Evolutionary conservation across 2,329 filamentous ascomycete species (phyloP), one percentile per base, ranked within the genome.

Genomic region (Akanthomyces lecanii): DNA sequence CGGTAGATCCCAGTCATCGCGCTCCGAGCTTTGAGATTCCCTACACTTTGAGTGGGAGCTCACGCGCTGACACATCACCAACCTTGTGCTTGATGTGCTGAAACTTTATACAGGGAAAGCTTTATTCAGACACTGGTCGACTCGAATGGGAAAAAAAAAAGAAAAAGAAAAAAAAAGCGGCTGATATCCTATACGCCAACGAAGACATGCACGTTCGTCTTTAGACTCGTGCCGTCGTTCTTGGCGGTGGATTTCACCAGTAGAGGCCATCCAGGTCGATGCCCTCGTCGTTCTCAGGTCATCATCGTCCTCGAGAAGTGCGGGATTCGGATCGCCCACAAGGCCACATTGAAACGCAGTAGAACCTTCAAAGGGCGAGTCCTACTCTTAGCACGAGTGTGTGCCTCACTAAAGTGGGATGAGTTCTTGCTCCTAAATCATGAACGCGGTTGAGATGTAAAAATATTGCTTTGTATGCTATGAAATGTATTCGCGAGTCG

Each of bases 381-480:
- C 42, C 42, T 21, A 21, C 21, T 21, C 1, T 21, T 21, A 21
- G 21, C 21, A 21, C 21, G 21, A 21, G 21, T 21, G 21, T 21
- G 21, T 21, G 21, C 21, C 1, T 21, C 21, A 21, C 21, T 21
- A 21, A 21, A 21, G 21, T 21, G 21, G 21, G 21, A 21, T 21
- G 21, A 21, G 21, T 21, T 21, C 21, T 21, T 21, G 5, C 48
- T 54, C n/a, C n/a, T 6, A 16, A 6, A 16, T 44, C 42, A 44
- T 44, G 42, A 11, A 44, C 42, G 16, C 42, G n/a, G 38, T 42
- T 23, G 28, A 30, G 28, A 30, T 30, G 28, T 30, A 42, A 21
- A 62, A 21, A 50, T 40, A 51, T 62, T 56, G 44, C 23, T 48
- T 54, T 62, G 60, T 62, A 62, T 62, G 51, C 51, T 62, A 56